A percentile compares a stretch with the other conserved stretches of the same genome.
Conservation (phyloP, 2,329 filamentous ascomycete species). For the Talaromyces funiculosus region DNA sequence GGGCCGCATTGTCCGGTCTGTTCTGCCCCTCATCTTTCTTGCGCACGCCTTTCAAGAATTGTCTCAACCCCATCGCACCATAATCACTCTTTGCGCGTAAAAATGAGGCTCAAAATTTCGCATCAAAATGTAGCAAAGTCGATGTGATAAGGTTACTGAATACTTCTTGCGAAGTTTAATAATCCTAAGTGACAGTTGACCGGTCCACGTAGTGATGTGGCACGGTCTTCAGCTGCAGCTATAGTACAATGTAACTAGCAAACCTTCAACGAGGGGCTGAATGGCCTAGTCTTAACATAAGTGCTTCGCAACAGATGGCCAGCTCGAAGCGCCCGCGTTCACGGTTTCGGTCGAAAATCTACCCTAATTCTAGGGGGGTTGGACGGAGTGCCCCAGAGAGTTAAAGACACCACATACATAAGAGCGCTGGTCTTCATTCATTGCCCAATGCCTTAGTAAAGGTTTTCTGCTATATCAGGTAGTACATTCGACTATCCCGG, state of each 20-base stretch:
- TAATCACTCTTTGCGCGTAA: not conserved
- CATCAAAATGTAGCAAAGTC: not conserved
- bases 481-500: not conserved
- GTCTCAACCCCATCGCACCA: not conserved
- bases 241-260: not conserved
- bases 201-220: not conserved
- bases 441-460: not conserved
- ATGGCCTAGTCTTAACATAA: not conserved
- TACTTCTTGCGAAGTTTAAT: no score
- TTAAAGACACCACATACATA: not conserved
- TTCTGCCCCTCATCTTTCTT: constrained; percentile 1
- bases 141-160: not conserved
- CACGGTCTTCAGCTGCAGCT: not conserved
- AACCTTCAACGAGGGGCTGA: not conserved
- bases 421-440: not conserved
- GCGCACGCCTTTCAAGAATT: not conserved
- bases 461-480: not conserved
- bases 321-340: no score
- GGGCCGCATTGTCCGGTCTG: not conserved
- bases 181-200: not conserved
- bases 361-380: no score
- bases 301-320: not conserved
- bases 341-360: no score
- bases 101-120: not conserved
- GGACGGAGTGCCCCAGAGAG: no score